These are phyloP conservation scores for Tephrocybe sp. DNA, from an alignment of 768 basidiomycete species.

Conservation along the genomic window DNA sequence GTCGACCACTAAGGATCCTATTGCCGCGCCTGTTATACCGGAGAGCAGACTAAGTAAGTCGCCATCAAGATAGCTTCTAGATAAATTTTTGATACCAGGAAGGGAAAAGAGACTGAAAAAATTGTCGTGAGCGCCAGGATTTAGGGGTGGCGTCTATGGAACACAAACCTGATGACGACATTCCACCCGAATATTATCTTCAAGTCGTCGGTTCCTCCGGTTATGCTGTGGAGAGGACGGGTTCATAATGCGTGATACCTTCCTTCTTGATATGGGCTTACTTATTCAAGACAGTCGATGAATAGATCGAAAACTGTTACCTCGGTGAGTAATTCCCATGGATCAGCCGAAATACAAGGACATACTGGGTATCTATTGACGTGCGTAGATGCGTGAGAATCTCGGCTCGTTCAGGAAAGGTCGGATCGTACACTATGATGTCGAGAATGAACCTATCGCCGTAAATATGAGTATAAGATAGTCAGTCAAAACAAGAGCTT, in stretches of 20 bases:
- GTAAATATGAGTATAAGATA: neutral
- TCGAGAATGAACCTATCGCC: conserved; percentile 66
- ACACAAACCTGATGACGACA: conserved; percentile 71
- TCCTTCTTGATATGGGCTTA: conserved; percentile 23
- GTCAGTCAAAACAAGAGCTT: neutral
- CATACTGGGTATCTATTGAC: conserved; percentile 56
- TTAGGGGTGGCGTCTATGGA: neutral
- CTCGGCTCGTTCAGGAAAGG: neutral
- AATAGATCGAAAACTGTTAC: conserved; percentile 70
- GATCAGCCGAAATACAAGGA: neutral
- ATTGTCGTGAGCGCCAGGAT: neutral
- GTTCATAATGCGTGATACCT: neutral
- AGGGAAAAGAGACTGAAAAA: conserved; percentile 33
- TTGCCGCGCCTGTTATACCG: conserved; percentile 45
- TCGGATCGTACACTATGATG: conserved; percentile 58
- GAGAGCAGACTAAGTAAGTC: neutral
- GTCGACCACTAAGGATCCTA: conserved; percentile 74
- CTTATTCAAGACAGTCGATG: conserved; percentile 69
- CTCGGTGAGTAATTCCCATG: neutral
- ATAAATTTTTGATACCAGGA: conserved; percentile 22
- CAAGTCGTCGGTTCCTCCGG: conserved; percentile 49
- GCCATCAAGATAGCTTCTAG: too few relatives aligned
- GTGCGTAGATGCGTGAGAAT: neutral
- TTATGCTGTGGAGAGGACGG: conserved; percentile 41
- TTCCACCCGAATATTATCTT: conserved; percentile 76